phyloP scores from a whole-genome alignment of 345 rosid species.

The Gossypium rotundifolium region DNA sequence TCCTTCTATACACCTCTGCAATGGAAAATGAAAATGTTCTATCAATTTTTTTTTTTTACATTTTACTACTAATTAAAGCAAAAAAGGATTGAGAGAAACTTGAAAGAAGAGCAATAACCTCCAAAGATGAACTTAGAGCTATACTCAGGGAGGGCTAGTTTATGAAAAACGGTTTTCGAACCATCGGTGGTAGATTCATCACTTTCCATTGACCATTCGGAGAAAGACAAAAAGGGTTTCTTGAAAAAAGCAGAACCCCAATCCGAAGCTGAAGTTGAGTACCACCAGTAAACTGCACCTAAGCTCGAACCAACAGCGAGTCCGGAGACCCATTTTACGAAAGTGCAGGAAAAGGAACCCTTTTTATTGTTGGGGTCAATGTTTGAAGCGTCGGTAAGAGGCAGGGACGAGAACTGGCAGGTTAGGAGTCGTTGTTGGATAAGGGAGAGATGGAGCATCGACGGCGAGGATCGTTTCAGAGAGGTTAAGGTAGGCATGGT shows the following conservation, averaged over 20 bases:
- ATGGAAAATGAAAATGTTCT: not conserved
- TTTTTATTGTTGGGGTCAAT: conserved; percentile 12
- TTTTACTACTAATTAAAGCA: not conserved
- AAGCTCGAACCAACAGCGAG: conserved; percentile 49
- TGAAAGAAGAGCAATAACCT: conserved; percentile 32
- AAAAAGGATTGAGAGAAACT: not conserved
- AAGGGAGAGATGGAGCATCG: conserved; percentile 24
- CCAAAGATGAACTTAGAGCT: conserved; percentile 55
- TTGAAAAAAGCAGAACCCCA: conserved; percentile 24
- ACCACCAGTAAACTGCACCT: conserved; percentile 57
- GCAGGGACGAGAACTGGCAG: conserved; percentile 35
- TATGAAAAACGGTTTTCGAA: conserved; percentile 30
- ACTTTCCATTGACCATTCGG: conserved; percentile 35
- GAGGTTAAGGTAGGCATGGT: conserved; percentile 33
- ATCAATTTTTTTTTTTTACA: not conserved
- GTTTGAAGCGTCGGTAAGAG: conserved; percentile 18
- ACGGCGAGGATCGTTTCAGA: conserved; percentile 36
- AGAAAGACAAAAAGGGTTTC: conserved; percentile 34
- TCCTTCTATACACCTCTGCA: conserved; percentile 76
- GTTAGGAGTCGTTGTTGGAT: conserved; percentile 40
- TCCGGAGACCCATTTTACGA: conserved; percentile 48
- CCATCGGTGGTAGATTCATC: conserved; percentile 25
- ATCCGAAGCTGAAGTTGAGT: conserved; percentile 15
- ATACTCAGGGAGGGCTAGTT: conserved; percentile 56
- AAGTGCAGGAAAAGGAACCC: conserved; percentile 11